A percentile compares a stretch with the other conserved stretches of the same genome.
Evolutionary conservation across 176 grass and related monocot genomes (phyloP).

Genomic region (Miscanthus lutarioriparius): DNA sequence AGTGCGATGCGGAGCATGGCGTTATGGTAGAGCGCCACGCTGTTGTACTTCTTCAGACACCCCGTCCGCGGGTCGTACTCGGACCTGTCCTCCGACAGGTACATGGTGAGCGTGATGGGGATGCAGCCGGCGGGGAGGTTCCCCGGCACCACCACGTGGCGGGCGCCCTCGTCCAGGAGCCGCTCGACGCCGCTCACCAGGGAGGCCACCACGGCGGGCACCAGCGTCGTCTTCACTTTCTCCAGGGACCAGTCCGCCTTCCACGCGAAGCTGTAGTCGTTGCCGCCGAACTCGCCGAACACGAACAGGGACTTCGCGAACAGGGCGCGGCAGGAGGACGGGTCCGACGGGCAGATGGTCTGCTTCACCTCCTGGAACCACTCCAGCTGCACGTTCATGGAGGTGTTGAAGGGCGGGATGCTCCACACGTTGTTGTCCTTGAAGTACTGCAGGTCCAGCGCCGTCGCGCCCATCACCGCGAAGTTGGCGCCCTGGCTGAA

Average conservation of each 20-base stretch:
- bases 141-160: slow-evolving; percentile 64
- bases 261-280: slow-evolving; percentile 81
- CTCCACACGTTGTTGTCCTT: slow-evolving; percentile 59
- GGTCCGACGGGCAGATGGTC: slow-evolving; percentile 35
- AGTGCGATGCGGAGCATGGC: slow-evolving; percentile 53
- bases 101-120: slow-evolving; percentile 68
- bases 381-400: slow-evolving; percentile 61
- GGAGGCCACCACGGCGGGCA: slow-evolving; percentile 55
- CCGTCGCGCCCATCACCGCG: slow-evolving; percentile 73
- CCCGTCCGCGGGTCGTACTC: slow-evolving; percentile 65
- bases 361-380: slow-evolving; percentile 75
- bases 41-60: slow-evolving; percentile 75
- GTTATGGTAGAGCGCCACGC: slow-evolving; percentile 67
- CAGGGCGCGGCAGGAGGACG: slow-evolving; percentile 25
- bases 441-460: slow-evolving; percentile 72
- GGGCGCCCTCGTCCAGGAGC: slow-evolving; percentile 58
- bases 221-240: slow-evolving; percentile 43
- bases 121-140: slow-evolving; percentile 83
- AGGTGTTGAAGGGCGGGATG: slow-evolving; percentile 64
- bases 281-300: slow-evolving; percentile 88
- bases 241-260: slow-evolving; percentile 58
- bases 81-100: slow-evolving; percentile 30
- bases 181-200: slow-evolving; percentile 50
- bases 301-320: slow-evolving; percentile 71
- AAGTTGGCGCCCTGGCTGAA: slow-evolving; percentile 90